Conservation (phyloP, 1,284 basidiomycete species). For the Athelia sp. region DNA sequence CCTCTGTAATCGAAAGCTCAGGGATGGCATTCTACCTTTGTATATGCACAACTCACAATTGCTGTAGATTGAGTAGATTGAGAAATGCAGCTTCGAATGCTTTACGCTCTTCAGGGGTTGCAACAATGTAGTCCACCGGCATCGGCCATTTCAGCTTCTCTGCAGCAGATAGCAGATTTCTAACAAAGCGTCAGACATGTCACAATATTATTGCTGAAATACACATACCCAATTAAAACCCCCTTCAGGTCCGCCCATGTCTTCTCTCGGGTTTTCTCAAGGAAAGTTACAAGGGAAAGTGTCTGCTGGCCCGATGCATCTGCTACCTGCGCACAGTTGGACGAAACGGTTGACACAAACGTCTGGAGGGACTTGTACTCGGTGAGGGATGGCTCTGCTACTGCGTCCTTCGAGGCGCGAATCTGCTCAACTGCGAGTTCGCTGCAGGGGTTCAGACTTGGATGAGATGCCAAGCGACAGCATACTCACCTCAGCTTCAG, state of each 20-base stretch:
- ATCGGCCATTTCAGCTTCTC: slow-evolving; percentile 83
- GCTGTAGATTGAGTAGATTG: slow-evolving; percentile 74
- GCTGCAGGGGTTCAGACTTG: slow-evolving; percentile 27
- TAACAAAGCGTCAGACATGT: slow-evolving; percentile 24
- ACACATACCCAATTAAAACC: slow-evolving; percentile 56
- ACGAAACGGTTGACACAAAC: slow-evolving; percentile 46
- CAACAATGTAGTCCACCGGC: slow-evolving; percentile 56
- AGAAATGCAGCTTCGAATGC: slow-evolving; percentile 72
- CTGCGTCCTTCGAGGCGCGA: slow-evolving; percentile 28
- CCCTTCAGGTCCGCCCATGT: slow-evolving; percentile 76
- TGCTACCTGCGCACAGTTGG: slow-evolving; percentile 41
- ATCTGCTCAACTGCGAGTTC: slow-evolving; percentile 52
- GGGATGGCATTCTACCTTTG: slow-evolving; percentile 3
- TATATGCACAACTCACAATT: slow-evolving; percentile 48
- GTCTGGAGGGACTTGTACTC: slow-evolving; percentile 57
- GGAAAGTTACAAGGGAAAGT: slow-evolving; percentile 52
- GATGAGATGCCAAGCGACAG: slow-evolving; percentile 2
- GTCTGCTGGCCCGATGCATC: slow-evolving; percentile 38
- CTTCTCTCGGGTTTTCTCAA: slow-evolving; percentile 53
- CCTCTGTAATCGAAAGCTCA: slow-evolving; percentile 31
- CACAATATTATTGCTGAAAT: background rate
- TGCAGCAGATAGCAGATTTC: slow-evolving; percentile 55
- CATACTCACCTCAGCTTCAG: slow-evolving; percentile 69
- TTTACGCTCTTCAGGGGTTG: slow-evolving; percentile 43
- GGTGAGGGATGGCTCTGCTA: slow-evolving; percentile 44